Evolutionary conservation across 2,329 filamentous ascomycete genomes (phyloP), one percentile per base, ranked within the genome.

Genomic region (Didymella segeticola): DNA sequence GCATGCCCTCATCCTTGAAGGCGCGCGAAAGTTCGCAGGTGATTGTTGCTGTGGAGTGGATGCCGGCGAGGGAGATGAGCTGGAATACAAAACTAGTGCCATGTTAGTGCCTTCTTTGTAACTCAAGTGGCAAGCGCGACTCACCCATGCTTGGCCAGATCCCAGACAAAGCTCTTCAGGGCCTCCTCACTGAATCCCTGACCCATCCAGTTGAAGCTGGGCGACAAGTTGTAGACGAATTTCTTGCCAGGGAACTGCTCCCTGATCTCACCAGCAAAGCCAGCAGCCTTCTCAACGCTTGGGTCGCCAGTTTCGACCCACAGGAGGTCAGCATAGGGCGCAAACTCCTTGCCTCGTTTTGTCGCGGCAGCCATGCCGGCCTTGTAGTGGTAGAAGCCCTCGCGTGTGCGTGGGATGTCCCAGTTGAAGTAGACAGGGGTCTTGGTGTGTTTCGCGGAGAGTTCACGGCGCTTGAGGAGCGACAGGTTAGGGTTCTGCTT

Each of bases 161-260:
- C 93, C 93, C 93, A 98, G 66, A 99, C 90, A 75, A 99, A 99
- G 5, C 86, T 91, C 78, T 89, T 91, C 49, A 99, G 83, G 5
- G 89, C 88, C 57, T 86, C 87, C 60, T 92, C 86, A 3, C 85
- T 88, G 77, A 98, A 99, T 25, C 93, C 95, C 72, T 98, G 93
- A 10, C 87, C 87, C 86, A 96, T 95, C 95, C 95, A 99, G 82
- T 99, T 98, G 83, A 99, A 99, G 8, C 91, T 96, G 1, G 95
- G 95, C 4, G 89, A 93, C 1, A 99, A 84, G 78, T 99, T 99
- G 80, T 99, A 99, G 0, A 98, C 93, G 20, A 99, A 84, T 29
- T 90, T 89, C 83, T 98, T 98, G 56, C 85, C 86, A 0, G 92
- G 91, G 66, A 85, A 81, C 3, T 78, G 80, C 0, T 79, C 77